phyloP scores from a whole-genome alignment of 2,329 filamentous ascomycete genomes.

The Claviceps sp. region DNA sequence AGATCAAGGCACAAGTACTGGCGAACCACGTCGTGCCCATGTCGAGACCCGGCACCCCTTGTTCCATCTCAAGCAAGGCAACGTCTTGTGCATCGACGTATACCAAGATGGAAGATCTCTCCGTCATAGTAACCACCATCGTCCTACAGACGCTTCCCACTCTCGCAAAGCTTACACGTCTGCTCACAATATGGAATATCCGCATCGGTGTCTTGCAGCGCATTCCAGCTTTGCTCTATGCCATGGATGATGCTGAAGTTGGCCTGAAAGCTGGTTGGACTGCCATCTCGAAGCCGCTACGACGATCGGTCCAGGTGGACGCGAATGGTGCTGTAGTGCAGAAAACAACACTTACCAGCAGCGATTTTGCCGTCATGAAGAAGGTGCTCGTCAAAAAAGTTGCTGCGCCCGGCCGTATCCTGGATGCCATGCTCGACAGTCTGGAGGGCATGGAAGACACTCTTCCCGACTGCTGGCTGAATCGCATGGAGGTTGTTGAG shows the following conservation, averaged over 20 bases:
- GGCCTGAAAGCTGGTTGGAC: constrained; percentile 56
- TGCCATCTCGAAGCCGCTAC: constrained; percentile 30
- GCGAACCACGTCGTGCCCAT: constrained; percentile 59
- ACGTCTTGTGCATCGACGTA: constrained; percentile 39
- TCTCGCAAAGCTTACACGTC: constrained; percentile 55
- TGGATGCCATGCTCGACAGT: constrained; percentile 78
- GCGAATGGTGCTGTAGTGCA: constrained; percentile 7
- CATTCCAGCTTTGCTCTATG: constrained; percentile 53
- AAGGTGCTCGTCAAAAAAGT: constrained; percentile 55
- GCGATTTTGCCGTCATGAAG: constrained; percentile 46
- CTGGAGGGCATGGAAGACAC: constrained; percentile 76
- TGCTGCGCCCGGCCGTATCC: constrained; percentile 50
- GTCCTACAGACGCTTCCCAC: constrained; percentile 80
- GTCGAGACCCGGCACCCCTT: constrained; percentile 24
- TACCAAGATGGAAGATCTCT: constrained; percentile 73
- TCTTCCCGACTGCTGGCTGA: constrained; percentile 76
- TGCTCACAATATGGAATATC: constrained; percentile 68
- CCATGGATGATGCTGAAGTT: constrained; percentile 52
- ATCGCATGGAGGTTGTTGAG: constrained; percentile 71
- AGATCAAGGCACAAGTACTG: constrained; percentile 79
- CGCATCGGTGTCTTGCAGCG: constrained; percentile 63
- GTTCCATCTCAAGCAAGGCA: constrained; percentile 16
- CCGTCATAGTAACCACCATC: constrained; percentile 79
- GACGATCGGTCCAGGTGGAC: constrained; percentile 10
- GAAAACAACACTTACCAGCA: constrained; percentile 21